Conservation (phyloP, 768 basidiomycete species). For the Lyophyllum semitale region DNA sequence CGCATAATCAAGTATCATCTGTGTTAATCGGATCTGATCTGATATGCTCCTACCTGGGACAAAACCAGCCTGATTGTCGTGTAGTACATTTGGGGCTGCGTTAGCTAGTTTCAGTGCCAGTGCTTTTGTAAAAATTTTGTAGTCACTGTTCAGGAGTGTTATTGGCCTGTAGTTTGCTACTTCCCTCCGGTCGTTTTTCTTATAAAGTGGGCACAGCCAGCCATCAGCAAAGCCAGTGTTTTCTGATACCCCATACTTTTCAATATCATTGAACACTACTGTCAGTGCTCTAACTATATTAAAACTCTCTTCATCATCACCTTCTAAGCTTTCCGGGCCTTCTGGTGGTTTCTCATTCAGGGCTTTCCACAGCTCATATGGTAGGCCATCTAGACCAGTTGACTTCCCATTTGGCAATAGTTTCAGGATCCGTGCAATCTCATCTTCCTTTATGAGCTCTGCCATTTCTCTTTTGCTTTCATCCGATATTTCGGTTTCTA, state of each 20-base stretch:
- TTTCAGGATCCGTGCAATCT: no score
- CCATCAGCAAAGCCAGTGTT: background rate
- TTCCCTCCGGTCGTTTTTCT: conserved; percentile 6
- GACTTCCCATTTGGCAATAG: conserved; percentile 10
- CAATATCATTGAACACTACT: conserved; percentile 6
- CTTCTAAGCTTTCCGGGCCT: background rate
- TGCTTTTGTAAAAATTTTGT: conserved; percentile 5
- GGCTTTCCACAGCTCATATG: conserved; percentile 23
- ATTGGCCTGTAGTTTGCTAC: background rate
- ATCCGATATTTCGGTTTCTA: no score
- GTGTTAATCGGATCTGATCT: background rate
- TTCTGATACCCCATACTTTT: background rate
- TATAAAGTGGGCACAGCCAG: conserved; percentile 8
- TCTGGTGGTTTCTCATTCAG: no score
- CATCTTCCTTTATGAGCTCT: no score
- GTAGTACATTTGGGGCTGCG: background rate
- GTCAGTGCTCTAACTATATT: conserved; percentile 1
- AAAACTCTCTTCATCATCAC: background rate
- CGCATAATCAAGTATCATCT: background rate
- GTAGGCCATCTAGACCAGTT: conserved; percentile 24
- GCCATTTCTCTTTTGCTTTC: no score
- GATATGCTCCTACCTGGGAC: background rate
- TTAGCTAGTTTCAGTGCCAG: background rate
- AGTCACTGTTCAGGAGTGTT: no score
- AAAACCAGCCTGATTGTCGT: background rate